Evolutionary conservation across 768 basidiomycete genomes (phyloP), one percentile per base, ranked within the genome.

Genomic region (Hortiboletus campestris): DNA sequence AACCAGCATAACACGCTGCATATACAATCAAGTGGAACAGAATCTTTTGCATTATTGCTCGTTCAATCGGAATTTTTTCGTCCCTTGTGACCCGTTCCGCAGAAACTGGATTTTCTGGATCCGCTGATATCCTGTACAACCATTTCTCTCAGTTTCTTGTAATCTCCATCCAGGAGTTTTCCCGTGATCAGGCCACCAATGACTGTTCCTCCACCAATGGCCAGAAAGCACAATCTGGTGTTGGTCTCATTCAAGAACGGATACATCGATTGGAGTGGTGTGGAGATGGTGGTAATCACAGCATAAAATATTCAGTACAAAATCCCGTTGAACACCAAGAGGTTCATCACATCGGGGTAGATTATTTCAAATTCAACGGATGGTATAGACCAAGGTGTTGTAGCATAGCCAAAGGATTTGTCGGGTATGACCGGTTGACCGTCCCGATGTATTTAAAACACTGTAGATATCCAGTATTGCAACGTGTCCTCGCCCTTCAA

Each of bases 161-260:
- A 95, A 57, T 91, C 84, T 59, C 74, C 72, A 60, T 94, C 88
- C 10, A 92, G 67, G 12, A 89, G 63, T 51, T 74, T 80, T 3
- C 92, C 91, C 20, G 76, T 83, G 1, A 77, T 22, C n/a, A 76
- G 65, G 19, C 83, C 79, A 13, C 90, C 86, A 16, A 86, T 46
- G 10, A 83, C 69, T 72, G 85, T 84, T 0, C 92, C 94, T 16
- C 82, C 80, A 2, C 91, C 93, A 48, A 87, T 80, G 2, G 84
- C 82, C 51, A 94, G 72, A 73, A 86, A 94, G 67, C 88, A 92
- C 6, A 94, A 71, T 3, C 92, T 92, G 32, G 89, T 74, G 28
- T 81, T 73, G 10, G 78, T 71, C 61, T 78, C 77, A 57, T 63
- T 72, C 46, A 82, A 72, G 56, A 62, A 78, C 9, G 77, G 79